These are phyloP conservation scores for Solanum chilense DNA, from an alignment of 257 asterid species.

Conservation along the genomic window DNA sequence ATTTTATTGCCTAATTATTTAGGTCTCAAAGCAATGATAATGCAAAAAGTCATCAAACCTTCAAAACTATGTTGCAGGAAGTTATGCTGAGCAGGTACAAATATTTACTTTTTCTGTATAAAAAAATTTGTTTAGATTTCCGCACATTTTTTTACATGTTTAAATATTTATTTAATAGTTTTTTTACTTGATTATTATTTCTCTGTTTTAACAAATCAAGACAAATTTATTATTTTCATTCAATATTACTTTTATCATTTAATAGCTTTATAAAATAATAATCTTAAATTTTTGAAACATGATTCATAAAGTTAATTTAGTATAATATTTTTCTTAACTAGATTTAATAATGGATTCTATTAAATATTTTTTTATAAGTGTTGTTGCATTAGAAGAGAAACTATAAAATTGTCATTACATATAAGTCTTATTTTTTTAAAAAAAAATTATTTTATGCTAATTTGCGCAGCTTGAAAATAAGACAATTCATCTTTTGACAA, in stretches of 20 bases:
- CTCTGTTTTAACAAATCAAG: background rate
- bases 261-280: too few relatives aligned
- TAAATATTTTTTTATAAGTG: background rate
- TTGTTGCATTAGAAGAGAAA: background rate
- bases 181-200: background rate
- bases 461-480: background rate
- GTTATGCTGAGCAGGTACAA: background rate
- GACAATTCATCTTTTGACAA: too few relatives aligned
- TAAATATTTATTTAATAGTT: background rate
- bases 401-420: background rate
- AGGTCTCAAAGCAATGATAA: background rate
- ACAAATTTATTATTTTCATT: too few relatives aligned
- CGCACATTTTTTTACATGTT: background rate
- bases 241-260: too few relatives aligned
- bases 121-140: too few relatives aligned
- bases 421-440: background rate
- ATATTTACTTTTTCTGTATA: background rate
- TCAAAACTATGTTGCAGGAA: background rate
- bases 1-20: background rate
- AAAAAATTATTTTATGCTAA: background rate
- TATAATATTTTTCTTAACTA: too few relatives aligned
- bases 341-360: background rate
- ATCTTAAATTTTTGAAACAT: background rate
- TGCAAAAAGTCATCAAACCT: background rate
- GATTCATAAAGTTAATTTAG: background rate